These are phyloP conservation scores for Candida ponderosae DNA, from an alignment of 805 yeast species.

Conservation along the genomic window DNA sequence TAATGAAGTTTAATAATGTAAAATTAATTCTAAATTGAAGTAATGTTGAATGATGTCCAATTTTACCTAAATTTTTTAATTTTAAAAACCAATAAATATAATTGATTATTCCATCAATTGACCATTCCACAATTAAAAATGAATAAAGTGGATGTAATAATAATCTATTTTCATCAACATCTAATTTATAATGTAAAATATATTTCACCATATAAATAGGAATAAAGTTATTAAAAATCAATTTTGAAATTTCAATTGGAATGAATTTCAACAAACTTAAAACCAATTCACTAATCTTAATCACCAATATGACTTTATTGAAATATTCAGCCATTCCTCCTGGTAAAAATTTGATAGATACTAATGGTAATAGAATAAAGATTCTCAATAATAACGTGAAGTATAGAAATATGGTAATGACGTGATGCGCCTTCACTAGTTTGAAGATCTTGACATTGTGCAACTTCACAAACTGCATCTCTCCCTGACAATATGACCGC, in stretches of 20 bases:
- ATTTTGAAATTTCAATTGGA: slow-evolving; percentile 4
- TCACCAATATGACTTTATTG: slow-evolving; percentile 1
- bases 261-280: slow-evolving; percentile 2
- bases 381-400: slow-evolving; percentile 34
- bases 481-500: no score
- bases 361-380: slow-evolving; percentile 48
- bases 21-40: background rate
- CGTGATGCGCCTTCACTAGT: slow-evolving; percentile 4
- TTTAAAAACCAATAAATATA: slow-evolving; percentile 13
- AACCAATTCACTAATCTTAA: slow-evolving; percentile 3
- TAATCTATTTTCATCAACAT: background rate
- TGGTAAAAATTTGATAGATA: slow-evolving; percentile 57
- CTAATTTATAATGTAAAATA: background rate
- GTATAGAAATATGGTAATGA: slow-evolving; percentile 9
- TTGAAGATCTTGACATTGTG: background rate
- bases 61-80: slow-evolving; percentile 2
- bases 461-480: background rate
- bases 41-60: background rate
- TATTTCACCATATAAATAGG: background rate
- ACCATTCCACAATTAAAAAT: slow-evolving; percentile 1
- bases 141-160: slow-evolving; percentile 2
- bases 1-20: slow-evolving; percentile 7
- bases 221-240: slow-evolving; percentile 5
- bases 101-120: background rate
- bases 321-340: slow-evolving; percentile 69